Evolutionary conservation across 495 filamentous ascomycete species (phyloP), one percentile per base, ranked within the genome.

Genomic region (Penicillium daleae): DNA sequence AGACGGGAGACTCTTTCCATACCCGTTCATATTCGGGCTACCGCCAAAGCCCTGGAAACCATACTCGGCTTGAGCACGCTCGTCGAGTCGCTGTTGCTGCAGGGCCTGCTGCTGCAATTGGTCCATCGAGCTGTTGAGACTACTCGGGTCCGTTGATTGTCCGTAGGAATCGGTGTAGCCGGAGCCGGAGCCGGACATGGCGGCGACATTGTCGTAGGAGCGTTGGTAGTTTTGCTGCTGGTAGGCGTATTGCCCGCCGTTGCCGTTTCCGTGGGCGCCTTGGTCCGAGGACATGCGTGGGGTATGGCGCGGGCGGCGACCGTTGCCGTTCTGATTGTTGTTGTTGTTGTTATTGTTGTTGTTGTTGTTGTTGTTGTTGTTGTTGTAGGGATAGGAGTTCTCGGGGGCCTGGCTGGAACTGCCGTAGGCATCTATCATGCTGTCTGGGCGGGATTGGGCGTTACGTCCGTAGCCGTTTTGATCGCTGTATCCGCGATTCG

Each of bases 61-160:
- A 65, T 89, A 88, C 51, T 88, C 86, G 31, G 76, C 78, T 6
- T 78, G 70, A 13, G 83, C 80, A n/a, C 75, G 76, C 68, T 87
- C 84, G 4, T 78, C 67, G 2, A 70, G 61, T 9, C 71, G 74
- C 63, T 74, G 73, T 66, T 71, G 66, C 40, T 75, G 72, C 55
- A 86, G 78, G 31, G 50, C 59, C 10, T 82, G 77, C 57, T 87
- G 83, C 46, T 85, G 82, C 26, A 87, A 76, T 54, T 90, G 88
- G 64, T 97, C 92, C 57, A 93, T 83, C 4, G 91, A 96, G 76
- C 91, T 96, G 76, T 96, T 96, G 61, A 96, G 87, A 61, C 91
- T 95, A 73, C 90, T 96, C 1, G 92, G 93, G 65, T 97, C 92
- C 33, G 91, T 96, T 46, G 88, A 89, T 70, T 92, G 91, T n/a